These are phyloP conservation scores for Aspergillus sp. DNA, from an alignment of 2,329 filamentous ascomycete genomes.

Conservation along the genomic window DNA sequence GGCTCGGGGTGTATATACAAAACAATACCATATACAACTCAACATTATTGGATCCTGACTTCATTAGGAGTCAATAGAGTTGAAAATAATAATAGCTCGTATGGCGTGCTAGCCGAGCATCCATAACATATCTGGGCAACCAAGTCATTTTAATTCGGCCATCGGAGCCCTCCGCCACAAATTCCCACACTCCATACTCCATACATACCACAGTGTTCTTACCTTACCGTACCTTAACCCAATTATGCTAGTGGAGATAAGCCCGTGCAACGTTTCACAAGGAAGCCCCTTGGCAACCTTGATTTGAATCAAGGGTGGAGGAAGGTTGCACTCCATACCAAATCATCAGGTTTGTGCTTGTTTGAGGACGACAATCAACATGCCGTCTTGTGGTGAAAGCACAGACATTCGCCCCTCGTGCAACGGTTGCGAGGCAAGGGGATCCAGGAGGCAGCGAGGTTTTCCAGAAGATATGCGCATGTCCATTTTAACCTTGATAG, in stretches of 20 bases:
- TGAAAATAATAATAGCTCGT: neutral
- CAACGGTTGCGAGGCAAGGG: conserved; percentile 5
- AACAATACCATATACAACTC: neutral
- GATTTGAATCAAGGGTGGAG: conserved; percentile 20
- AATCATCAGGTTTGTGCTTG: neutral
- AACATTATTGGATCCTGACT: neutral
- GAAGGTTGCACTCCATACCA: conserved; percentile 21
- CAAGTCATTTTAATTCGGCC: no score
- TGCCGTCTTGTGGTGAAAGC: conserved; percentile 1
- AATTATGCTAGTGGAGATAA: conserved; percentile 38
- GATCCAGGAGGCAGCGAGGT: neutral
- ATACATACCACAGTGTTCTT: conserved; percentile 7
- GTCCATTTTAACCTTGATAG: no score
- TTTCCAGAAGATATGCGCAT: no score
- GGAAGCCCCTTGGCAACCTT: conserved; percentile 26
- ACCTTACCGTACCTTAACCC: conserved; percentile 23
- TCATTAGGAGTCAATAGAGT: no score
- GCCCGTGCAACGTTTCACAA: conserved; percentile 37
- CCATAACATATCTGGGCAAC: no score
- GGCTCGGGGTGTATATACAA: neutral
- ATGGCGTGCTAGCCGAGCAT: no score
- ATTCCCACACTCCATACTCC: no score
- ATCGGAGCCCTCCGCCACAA: neutral
- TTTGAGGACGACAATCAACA: neutral
- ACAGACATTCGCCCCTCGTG: conserved; percentile 1